phyloP scores from a whole-genome alignment of 805 yeast species.

The Zygosaccharomyces lentus region DNA sequence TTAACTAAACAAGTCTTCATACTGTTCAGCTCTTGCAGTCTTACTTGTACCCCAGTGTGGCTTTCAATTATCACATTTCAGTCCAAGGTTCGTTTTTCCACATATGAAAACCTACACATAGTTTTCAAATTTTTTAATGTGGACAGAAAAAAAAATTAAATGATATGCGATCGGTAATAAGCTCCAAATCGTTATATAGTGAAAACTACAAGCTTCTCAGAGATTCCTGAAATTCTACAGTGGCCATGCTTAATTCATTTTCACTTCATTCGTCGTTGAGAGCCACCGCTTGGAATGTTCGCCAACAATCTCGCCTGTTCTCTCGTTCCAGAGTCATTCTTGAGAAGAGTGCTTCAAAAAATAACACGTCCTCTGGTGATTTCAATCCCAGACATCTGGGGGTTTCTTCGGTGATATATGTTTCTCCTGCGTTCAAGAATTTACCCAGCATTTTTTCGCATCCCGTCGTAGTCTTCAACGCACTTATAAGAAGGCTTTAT shows the following conservation, averaged over 20 bases:
- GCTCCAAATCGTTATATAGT: neutral
- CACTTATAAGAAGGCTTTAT: constrained; percentile 56
- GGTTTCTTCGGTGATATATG: constrained; percentile 41
- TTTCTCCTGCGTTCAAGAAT: constrained; percentile 47
- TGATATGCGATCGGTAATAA: neutral
- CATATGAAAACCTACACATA: no score
- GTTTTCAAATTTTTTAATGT: neutral
- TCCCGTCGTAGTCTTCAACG: constrained; percentile 43
- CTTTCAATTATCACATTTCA: neutral
- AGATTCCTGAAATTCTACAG: neutral
- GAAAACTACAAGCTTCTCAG: neutral
- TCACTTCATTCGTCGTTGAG: neutral
- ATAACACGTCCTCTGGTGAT: constrained; percentile 15
- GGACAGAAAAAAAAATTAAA: neutral
- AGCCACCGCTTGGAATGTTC: neutral
- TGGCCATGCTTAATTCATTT: neutral
- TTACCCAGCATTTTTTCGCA: constrained; percentile 41
- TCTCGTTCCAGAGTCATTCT: constrained; percentile 5
- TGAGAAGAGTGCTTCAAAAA: constrained; percentile 9
- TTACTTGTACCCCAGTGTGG: neutral
- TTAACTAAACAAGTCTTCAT: constrained; percentile 29
- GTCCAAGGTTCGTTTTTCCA: neutral
- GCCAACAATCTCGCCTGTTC: constrained; percentile 1
- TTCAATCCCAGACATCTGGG: constrained; percentile 42
- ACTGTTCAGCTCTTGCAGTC: neutral